phyloP scores from a whole-genome alignment of 148 eudicot species.

The Dianthus caryophyllus region DNA sequence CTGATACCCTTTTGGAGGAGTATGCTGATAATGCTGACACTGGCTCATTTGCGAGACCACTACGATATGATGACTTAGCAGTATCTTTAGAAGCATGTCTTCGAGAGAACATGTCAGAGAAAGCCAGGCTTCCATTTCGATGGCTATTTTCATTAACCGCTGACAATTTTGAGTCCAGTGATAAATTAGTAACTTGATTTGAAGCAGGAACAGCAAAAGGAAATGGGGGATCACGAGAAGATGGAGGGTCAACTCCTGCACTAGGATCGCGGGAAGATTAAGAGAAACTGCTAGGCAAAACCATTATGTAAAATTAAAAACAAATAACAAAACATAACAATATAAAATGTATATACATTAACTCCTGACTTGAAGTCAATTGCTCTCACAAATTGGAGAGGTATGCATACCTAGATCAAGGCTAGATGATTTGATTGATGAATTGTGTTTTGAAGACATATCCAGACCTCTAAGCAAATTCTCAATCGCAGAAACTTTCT shows the following conservation, averaged over 20 bases:
- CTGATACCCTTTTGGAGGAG: conserved; percentile 58
- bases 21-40: conserved; percentile 48
- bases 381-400: conserved; percentile 4
- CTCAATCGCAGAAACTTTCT: conserved; percentile 98
- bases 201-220: conserved; percentile 97
- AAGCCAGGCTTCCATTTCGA: conserved; percentile 67
- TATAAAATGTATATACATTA: background rate
- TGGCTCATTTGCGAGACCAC: conserved; percentile 52
- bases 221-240: conserved; percentile 97
- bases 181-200: conserved; percentile 51
- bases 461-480: conserved; percentile 94
- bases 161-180: conserved; percentile 57
- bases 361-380: background rate
- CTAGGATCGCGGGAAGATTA: conserved; percentile 44
- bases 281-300: background rate
- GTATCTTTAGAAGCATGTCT: conserved; percentile 78
- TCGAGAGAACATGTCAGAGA: conserved; percentile 74
- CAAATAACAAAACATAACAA: no score
- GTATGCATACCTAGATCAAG: conserved; percentile 82
- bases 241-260: conserved; percentile 99
- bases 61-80: conserved; percentile 48
- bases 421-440: conserved; percentile 72
- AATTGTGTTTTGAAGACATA: conserved; percentile 51
- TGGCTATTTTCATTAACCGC: conserved; percentile 44
- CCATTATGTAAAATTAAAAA: background rate